These are phyloP conservation scores for Curvularia sp. DNA, from an alignment of 2,329 filamentous ascomycete genomes.

Conservation along the genomic window DNA sequence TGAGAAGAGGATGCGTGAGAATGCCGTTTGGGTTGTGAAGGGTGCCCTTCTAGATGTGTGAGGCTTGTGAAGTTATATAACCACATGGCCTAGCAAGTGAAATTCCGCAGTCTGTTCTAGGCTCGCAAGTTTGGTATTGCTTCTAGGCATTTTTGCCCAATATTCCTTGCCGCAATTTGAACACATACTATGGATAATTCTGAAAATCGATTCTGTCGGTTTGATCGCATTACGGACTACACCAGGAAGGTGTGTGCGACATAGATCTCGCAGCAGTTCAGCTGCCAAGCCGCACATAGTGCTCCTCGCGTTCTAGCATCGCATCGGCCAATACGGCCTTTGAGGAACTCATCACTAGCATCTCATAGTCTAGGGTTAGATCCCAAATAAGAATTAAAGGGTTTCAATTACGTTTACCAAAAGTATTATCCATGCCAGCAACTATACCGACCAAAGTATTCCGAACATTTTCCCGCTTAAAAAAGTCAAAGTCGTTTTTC, in stretches of 20 bases:
- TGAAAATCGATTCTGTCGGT: neutral
- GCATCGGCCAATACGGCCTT: neutral
- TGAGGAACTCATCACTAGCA: neutral
- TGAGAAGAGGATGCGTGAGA: neutral
- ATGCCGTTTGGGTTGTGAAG: neutral
- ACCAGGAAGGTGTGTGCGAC: neutral
- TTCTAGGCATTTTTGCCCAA: neutral
- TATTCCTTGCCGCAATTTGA: neutral
- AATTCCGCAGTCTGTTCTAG: no score
- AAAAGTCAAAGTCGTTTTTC: neutral
- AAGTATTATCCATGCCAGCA: neutral
- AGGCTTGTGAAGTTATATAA: neutral
- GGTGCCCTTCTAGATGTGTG: neutral
- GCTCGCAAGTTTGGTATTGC: neutral
- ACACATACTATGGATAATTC: neutral
- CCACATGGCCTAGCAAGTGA: neutral
- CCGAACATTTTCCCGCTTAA: neutral
- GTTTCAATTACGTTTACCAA: neutral
- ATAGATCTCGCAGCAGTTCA: neutral
- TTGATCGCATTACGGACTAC: constrained; percentile 1
- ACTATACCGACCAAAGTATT: neutral
- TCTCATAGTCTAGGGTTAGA: neutral
- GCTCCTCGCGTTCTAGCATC: neutral
- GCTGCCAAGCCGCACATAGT: neutral
- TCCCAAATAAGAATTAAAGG: neutral